Evolutionary conservation across 768 basidiomycete genomes (phyloP).

Genomic region (Albatrellus ellisii): DNA sequence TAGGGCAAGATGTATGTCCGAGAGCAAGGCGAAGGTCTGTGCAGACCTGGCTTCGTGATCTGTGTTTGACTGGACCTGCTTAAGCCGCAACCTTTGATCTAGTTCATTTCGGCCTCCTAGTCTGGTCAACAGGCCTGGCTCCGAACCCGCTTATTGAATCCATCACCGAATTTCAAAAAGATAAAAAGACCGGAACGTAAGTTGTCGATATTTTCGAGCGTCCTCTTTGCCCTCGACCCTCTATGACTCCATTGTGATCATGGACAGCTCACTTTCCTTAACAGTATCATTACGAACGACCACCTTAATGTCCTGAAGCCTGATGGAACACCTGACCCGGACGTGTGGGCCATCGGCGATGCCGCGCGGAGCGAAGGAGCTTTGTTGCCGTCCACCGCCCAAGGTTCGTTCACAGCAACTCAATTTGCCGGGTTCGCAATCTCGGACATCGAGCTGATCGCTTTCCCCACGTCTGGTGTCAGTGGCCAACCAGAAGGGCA

Average conservation of each 20-base stretch:
- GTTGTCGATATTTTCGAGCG: slow-evolving; percentile 3
- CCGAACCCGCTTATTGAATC: slow-evolving; percentile 67
- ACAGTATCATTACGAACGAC: slow-evolving; percentile 36
- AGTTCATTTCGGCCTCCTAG: slow-evolving; percentile 75
- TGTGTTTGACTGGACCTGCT: slow-evolving; percentile 2
- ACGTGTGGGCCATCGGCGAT: slow-evolving; percentile 80
- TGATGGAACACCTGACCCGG: slow-evolving; percentile 39
- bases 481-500: slow-evolving; percentile 73
- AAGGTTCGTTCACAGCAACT: slow-evolving; percentile 32
- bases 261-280: background rate
- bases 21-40: slow-evolving; percentile 58
- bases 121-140: slow-evolving; percentile 81
- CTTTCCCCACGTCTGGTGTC: background rate
- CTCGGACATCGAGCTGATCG: background rate
- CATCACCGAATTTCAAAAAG: slow-evolving; percentile 46
- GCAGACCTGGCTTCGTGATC: background rate
- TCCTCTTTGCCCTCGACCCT: too few relatives aligned
- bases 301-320: slow-evolving; percentile 47
- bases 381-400: slow-evolving; percentile 72
- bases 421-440: slow-evolving; percentile 6
- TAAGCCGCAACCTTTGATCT: background rate
- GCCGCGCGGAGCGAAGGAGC: slow-evolving; percentile 42
- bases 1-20: slow-evolving; percentile 58
- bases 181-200: slow-evolving; percentile 43
- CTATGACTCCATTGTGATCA: background rate